Evolutionary conservation across 2,329 filamentous ascomycete genomes (phyloP), one percentile per base, ranked within the genome.

Genomic region (Zarea fungicola): DNA sequence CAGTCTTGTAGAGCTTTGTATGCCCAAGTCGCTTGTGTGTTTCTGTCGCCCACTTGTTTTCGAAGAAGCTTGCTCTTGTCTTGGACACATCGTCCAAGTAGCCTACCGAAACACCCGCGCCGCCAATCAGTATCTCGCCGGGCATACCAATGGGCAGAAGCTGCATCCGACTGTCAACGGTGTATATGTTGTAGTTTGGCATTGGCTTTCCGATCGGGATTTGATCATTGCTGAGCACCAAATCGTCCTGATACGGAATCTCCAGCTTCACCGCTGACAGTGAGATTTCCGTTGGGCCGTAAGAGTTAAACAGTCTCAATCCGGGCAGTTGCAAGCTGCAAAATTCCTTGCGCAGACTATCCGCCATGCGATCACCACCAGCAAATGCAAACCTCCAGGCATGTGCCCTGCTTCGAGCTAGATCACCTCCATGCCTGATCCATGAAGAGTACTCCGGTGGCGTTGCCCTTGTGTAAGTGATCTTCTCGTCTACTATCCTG

Each of bases 111-210:
- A 64, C 55, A 2, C 62, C 60, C 1, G 52, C 54, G 0, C 63
- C 64, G 14, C 61, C 63, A 28, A 65, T 57, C 13, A 54, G 59
- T 32, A 66, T 49, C 51, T 66, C 62, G 3, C 64, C 64, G 1
- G 50, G 18, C 11, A 65, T 49, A 0, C 73, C 72, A 5, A 60
- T 43, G 1, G 73, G 69, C 3, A 71, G 59, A 1, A 65, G 59
- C 14, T 63, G 49, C 26, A 56, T 47, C 1, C 58, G 36, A 3
- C 54, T 36, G 45, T 72, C 65, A 2, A 74, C 56, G 4, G 75
- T 62, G 45, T 71, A 72, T 1, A 68, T 52, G 2, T 64, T 56
- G 1, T 62, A 55, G 50, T 63, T 64, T 3, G 54, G 54, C 2
- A 53, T 28, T 1, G 50, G 2, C 5, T 13, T 31, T 0, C 55